A percentile compares a stretch with the other conserved stretches of the same genome.
These are phyloP conservation scores for Globisporangium megalacanthum DNA, from an alignment of 352 stramenopile genomes.

Conservation along the genomic window DNA sequence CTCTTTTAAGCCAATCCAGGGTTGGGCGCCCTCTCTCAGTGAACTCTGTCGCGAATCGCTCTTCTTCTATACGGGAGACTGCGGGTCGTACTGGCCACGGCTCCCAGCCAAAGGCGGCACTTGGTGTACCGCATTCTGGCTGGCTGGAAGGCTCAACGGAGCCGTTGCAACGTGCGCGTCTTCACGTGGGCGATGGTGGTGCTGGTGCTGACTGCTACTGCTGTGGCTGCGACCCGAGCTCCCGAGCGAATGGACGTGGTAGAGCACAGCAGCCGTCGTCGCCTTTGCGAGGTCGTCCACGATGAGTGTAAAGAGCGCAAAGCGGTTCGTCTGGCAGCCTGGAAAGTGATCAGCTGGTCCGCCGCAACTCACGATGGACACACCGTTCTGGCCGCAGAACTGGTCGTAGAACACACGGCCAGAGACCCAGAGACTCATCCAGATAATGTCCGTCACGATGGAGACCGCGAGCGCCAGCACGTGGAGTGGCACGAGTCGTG, in stretches of 20 bases:
- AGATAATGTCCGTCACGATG: constrained; percentile 65
- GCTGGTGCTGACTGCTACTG: neutral
- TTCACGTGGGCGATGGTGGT: constrained; percentile 1
- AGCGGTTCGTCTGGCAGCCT: constrained; percentile 68
- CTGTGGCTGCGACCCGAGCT: neutral
- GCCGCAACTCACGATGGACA: constrained; percentile 66
- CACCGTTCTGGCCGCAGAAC: constrained; percentile 47
- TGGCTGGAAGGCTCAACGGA: neutral
- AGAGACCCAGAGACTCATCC: constrained; percentile 72
- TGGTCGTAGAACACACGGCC: constrained; percentile 72
- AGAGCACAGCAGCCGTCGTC: constrained; percentile 30
- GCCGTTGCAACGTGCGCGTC: neutral
- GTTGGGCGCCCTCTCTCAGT: too few species aligned
- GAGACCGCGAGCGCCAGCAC: constrained; percentile 45
- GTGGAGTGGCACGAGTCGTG: constrained; percentile 42
- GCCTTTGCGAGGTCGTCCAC: constrained; percentile 54
- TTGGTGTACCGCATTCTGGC: constrained; percentile 1
- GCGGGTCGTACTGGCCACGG: neutral
- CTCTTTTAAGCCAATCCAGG: neutral
- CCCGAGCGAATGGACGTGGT: constrained; percentile 35
- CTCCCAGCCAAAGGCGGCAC: neutral
- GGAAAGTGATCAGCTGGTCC: constrained; percentile 53
- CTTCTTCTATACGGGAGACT: neutral
- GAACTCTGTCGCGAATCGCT: neutral
- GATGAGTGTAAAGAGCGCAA: constrained; percentile 55